Evolutionary conservation across 176 grass and related monocot species (phyloP).

Genomic region (Eragrostis nindensis): DNA sequence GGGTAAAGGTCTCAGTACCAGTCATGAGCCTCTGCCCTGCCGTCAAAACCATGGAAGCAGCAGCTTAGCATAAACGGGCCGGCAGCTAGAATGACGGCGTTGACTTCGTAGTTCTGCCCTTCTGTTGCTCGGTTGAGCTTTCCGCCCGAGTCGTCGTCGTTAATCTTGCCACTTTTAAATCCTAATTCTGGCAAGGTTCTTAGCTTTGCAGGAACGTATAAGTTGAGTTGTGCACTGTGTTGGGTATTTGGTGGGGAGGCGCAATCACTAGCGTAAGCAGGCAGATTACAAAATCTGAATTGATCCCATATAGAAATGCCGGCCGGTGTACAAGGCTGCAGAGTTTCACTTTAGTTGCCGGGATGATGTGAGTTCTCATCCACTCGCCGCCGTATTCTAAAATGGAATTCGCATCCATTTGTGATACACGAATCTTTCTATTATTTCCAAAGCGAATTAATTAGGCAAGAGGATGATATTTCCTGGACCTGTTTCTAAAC

Average conservation of each 20-base stretch:
- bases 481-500: background rate
- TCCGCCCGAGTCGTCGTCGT: too few relatives aligned
- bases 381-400: background rate
- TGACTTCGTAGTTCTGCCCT: too few relatives aligned
- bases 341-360: background rate
- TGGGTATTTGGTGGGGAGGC: too few relatives aligned
- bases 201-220: too few relatives aligned
- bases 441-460: background rate
- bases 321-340: too few relatives aligned
- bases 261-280: too few relatives aligned
- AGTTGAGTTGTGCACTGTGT: too few relatives aligned
- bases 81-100: background rate
- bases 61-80: background rate
- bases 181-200: too few relatives aligned
- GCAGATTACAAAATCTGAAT: too few relatives aligned
- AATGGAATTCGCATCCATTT: background rate
- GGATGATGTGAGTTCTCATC: background rate
- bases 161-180: too few relatives aligned
- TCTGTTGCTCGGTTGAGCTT: too few relatives aligned
- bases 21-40: background rate
- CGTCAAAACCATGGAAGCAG: background rate
- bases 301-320: background rate
- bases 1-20: too few relatives aligned
- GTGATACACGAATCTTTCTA: background rate
- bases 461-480: background rate